These are phyloP conservation scores for Hanseniaspora clermontiae DNA, from an alignment of 805 yeast species.

Conservation along the genomic window DNA sequence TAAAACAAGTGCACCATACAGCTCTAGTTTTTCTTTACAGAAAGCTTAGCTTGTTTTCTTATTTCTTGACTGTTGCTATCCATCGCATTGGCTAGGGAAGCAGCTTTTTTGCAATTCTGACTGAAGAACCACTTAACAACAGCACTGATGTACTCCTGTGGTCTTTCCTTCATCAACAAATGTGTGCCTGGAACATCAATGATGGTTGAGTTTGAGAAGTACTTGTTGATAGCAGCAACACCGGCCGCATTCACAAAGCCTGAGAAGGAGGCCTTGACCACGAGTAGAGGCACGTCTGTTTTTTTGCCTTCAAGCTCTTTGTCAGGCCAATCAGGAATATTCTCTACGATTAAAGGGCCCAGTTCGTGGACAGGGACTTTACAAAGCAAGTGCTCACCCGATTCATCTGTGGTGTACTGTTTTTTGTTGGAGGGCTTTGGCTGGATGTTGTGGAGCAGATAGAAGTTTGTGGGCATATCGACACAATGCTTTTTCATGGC, in stretches of 20 bases:
- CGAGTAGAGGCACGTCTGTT: slow-evolving; percentile 27
- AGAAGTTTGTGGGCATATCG: background rate
- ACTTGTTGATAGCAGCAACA: slow-evolving; percentile 16
- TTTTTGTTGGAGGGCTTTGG: slow-evolving; percentile 18
- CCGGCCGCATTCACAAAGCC: slow-evolving; percentile 30
- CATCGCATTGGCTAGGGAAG: no score
- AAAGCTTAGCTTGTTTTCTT: no score
- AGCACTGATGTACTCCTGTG: slow-evolving; percentile 16
- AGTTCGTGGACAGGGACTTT: slow-evolving; percentile 15
- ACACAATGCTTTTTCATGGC: background rate
- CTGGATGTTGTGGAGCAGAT: background rate
- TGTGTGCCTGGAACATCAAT: slow-evolving; percentile 26
- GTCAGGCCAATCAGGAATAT: slow-evolving; percentile 22
- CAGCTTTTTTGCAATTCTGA: background rate
- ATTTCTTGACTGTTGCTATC: no score
- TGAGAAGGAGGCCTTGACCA: slow-evolving; percentile 35
- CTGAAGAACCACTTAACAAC: slow-evolving; percentile 18
- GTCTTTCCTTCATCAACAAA: slow-evolving; percentile 22
- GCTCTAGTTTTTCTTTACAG: no score
- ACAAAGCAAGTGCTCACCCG: background rate
- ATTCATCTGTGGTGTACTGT: slow-evolving; percentile 17
- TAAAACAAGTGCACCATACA: no score
- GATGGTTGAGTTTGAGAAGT: slow-evolving; percentile 22
- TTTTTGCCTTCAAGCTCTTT: slow-evolving; percentile 21
- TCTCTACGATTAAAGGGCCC: slow-evolving; percentile 19